Base-by-base conservation (phyloP, 1,284 basidiomycete species). In the Tilletia indica region DNA sequence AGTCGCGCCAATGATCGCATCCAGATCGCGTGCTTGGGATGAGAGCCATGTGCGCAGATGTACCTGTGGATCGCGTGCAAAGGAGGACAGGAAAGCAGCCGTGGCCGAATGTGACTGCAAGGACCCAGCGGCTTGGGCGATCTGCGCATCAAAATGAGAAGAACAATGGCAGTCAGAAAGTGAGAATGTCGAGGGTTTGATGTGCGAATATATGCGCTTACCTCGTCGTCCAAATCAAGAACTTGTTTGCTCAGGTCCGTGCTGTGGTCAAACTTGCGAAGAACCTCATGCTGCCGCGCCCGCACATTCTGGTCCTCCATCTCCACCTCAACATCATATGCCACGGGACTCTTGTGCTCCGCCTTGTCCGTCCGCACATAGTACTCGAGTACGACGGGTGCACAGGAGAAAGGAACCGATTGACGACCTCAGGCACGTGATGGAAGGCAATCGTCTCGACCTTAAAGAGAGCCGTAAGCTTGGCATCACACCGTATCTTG, bases 31-130 rank as follows among this genome's bases (percentile, higher is more conserved):
- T 42, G 93, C 92, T 84, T 98, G 96, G 2, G 92, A 93, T 71
- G 91, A 91, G 47, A 97, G 86, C 92, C 93, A 98, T 3, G 89
- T 91, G 77, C 93, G 90, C 71, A 97, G 91, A 82, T 97, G 97
- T 45, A 87, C 87, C 0, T 89, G 88, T 0, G 94, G 93, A 71
- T 94, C 89, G 1, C 89, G 86, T 21, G 93, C 90, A 82, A 97
- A 98, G 0, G 90, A 89, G 69, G 90, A 88, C 58, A 98, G 86
- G 86, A 97, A 97, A 31, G 93, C 91, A 16, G 90, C 88, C 83
- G 96, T 96, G 74, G 92, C 88, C 77, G 93, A 90, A 0, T 93
- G 89, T 80, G 93, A 94, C 74, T 93, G 91, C 61, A 94, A 87
- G 38, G 92, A 92, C 80, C 74, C 72, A 31, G 77, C 78, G 3